A percentile compares a stretch with the other conserved stretches of the same genome.
These are phyloP conservation scores for Termitomyces sp. DNA, from an alignment of 768 basidiomycete genomes.

Conservation along the genomic window DNA sequence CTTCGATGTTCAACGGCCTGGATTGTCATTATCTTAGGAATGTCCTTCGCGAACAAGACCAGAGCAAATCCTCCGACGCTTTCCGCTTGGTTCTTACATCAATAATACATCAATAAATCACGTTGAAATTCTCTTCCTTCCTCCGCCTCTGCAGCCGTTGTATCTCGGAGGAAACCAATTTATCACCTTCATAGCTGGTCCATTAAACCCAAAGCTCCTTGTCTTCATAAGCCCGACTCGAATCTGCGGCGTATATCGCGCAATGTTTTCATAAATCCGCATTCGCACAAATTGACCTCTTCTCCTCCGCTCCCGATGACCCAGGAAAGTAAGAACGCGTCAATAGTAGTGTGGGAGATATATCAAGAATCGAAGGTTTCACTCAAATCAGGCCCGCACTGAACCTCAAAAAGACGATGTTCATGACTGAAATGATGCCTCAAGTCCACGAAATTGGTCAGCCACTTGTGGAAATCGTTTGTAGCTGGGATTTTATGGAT, in stretches of 20 bases:
- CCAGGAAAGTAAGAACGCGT: background rate
- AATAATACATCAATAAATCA: no score
- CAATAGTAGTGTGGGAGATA: background rate
- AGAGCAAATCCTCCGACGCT: background rate
- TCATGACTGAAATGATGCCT: constrained; percentile 53
- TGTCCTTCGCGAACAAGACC: background rate
- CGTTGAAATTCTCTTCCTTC: background rate
- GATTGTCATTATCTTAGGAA: background rate
- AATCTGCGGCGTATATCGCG: background rate
- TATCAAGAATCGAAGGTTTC: background rate
- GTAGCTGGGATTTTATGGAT: constrained; percentile 43
- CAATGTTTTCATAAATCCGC: background rate
- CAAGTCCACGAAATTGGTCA: constrained; percentile 61
- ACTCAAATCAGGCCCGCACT: background rate
- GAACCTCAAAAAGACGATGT: constrained; percentile 37
- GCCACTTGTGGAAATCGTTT: constrained; percentile 56
- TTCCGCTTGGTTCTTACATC: background rate
- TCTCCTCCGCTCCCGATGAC: background rate
- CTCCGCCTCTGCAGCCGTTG: background rate
- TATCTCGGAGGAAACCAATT: background rate
- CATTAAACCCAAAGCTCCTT: background rate
- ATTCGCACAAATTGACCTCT: background rate
- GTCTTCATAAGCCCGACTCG: no score
- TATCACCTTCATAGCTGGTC: background rate
- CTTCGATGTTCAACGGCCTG: background rate